Conservation (phyloP, 2,329 filamentous ascomycete species). For the Talaromyces albobiverticillius region DNA sequence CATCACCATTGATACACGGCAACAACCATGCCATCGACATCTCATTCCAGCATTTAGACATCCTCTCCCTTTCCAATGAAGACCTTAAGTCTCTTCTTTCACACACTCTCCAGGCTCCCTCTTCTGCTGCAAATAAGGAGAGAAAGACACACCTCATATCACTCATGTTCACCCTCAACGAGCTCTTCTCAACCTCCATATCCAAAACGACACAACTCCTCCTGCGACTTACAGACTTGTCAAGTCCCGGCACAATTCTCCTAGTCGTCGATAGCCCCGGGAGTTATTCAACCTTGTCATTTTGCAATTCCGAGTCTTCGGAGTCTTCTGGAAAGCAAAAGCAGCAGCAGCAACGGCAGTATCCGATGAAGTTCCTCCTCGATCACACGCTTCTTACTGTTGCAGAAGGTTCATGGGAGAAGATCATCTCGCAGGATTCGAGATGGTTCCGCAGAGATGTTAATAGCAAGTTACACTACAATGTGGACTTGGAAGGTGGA, state of each 20-base stretch:
- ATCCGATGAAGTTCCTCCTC: slow-evolving; percentile 92
- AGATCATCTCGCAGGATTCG: slow-evolving; percentile 71
- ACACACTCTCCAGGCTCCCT: not conserved
- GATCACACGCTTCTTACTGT: slow-evolving; percentile 70
- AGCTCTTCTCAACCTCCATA: slow-evolving; percentile 79
- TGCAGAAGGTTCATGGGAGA: slow-evolving; percentile 63
- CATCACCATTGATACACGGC: slow-evolving; percentile 27
- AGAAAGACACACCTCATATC: slow-evolving; percentile 62
- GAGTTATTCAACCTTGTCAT: slow-evolving; percentile 78
- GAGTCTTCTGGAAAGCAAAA: slow-evolving; percentile 8
- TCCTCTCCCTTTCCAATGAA: slow-evolving; percentile 42
- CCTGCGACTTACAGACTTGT: slow-evolving; percentile 60
- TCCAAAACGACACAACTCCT: slow-evolving; percentile 75
- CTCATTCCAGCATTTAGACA: slow-evolving; percentile 50
- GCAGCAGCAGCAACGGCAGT: slow-evolving; percentile 54
- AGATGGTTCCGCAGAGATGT: slow-evolving; percentile 77
- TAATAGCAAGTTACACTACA: slow-evolving; percentile 61
- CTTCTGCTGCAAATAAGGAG: not conserved
- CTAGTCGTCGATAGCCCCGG: slow-evolving; percentile 91
- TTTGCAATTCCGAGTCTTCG: slow-evolving; percentile 54
- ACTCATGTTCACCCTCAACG: slow-evolving; percentile 91
- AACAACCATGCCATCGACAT: slow-evolving; percentile 27
- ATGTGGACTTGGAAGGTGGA: slow-evolving; percentile 55
- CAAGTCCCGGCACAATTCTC: slow-evolving; percentile 63
- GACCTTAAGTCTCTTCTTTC: slow-evolving; percentile 37